A percentile compares a stretch with the other conserved stretches of the same genome.
phyloP scores from a whole-genome alignment of 352 stramenopile species.

The Elongisporangium prolatum region DNA sequence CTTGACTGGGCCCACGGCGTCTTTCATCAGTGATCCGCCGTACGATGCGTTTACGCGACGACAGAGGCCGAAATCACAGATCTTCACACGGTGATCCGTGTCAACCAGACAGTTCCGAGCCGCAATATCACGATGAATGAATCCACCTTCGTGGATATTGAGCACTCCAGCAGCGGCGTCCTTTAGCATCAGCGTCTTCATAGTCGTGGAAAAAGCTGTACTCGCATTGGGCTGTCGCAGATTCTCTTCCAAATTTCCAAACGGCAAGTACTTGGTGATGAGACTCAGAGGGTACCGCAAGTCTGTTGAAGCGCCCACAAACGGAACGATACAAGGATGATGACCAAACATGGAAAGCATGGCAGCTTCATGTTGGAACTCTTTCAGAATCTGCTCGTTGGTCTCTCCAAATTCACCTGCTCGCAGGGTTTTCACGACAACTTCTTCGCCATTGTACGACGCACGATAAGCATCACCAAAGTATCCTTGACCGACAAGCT shows the following conservation, averaged over 20 bases:
- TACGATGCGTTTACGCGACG: constrained; percentile 51
- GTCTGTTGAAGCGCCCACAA: constrained; percentile 73
- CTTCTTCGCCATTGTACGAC: constrained; percentile 53
- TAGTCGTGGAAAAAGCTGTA: constrained; percentile 20
- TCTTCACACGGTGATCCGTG: constrained; percentile 53
- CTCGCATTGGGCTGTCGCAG: constrained; percentile 27
- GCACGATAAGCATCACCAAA: constrained; percentile 78
- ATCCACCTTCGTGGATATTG: constrained; percentile 68
- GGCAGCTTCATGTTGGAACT: constrained; percentile 79
- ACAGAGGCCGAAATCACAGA: constrained; percentile 79
- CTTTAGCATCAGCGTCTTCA: constrained; percentile 65
- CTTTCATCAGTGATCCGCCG: constrained; percentile 53
- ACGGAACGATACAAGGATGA: constrained; percentile 77
- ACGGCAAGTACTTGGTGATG: constrained; percentile 70
- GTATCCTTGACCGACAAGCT: constrained; percentile 70
- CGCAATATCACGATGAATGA: constrained; percentile 65
- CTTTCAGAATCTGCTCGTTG: constrained; percentile 67
- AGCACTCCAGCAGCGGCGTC: constrained; percentile 66
- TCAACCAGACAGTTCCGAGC: constrained; percentile 69
- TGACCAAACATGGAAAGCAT: constrained; percentile 82
- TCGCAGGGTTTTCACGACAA: constrained; percentile 81
- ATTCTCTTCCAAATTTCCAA: constrained; percentile 71
- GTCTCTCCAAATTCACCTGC: constrained; percentile 71
- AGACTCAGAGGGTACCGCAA: constrained; percentile 56
- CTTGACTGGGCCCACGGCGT: constrained; percentile 67